These are phyloP conservation scores for Acanthochlamys bracteata DNA, from an alignment of 106 monocot genomes.

Conservation along the genomic window DNA sequence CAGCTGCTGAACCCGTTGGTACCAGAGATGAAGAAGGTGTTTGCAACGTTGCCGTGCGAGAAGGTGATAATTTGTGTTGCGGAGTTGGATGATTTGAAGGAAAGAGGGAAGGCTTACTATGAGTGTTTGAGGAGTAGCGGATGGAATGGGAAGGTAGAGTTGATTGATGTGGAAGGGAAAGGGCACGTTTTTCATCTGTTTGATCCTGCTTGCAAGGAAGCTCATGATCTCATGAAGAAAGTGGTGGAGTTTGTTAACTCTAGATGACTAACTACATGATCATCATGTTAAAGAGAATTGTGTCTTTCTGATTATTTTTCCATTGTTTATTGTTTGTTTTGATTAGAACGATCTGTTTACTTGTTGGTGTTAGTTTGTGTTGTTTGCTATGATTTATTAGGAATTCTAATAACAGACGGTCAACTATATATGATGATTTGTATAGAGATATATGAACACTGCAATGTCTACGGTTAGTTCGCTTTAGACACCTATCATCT, in stretches of 20 bases:
- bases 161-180: not conserved
- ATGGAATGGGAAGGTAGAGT: not conserved
- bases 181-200: slow-evolving; percentile 1
- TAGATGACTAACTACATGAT: too few species aligned
- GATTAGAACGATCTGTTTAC: too few species aligned
- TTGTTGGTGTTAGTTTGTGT: too few species aligned
- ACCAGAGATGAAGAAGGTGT: not conserved
- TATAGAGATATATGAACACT: too few species aligned
- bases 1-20: not conserved
- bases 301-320: too few species aligned
- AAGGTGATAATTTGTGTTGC: not conserved
- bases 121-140: not conserved
- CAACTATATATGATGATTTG: too few species aligned
- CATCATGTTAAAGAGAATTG: too few species aligned
- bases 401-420: too few species aligned
- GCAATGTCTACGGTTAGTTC: too few species aligned
- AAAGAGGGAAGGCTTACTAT: not conserved
- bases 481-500: too few species aligned
- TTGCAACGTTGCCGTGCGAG: not conserved
- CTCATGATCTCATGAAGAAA: not conserved
- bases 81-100: not conserved
- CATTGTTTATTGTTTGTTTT: too few species aligned
- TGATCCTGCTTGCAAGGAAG: not conserved
- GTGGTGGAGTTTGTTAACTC: not conserved
- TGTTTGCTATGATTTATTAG: too few species aligned